Conservation (phyloP, 192 early-diverging fungal species). For the Coemansia sp. region DNA sequence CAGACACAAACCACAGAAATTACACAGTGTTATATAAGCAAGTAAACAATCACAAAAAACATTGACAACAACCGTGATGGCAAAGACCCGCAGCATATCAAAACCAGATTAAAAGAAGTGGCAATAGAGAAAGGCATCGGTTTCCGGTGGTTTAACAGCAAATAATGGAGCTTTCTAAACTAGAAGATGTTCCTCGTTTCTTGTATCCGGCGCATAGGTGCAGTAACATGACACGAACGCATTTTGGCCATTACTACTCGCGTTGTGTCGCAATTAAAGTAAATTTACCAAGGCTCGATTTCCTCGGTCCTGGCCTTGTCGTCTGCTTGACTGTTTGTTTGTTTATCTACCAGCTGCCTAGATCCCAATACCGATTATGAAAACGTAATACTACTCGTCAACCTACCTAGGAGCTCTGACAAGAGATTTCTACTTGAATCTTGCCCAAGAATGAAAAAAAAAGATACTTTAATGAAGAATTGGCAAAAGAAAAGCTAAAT, state of each 20-base stretch:
- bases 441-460: background rate
- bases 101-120: no score
- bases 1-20: background rate
- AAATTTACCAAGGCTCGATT: background rate
- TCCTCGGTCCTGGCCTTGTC: background rate
- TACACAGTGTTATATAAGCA: background rate
- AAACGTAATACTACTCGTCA: background rate
- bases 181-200: background rate
- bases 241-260: background rate
- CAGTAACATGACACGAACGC: background rate
- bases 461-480: background rate
- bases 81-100: background rate
- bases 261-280: background rate
- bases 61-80: background rate
- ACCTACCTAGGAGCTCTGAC: background rate
- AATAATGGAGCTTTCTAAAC: no score
- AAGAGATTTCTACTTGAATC: background rate
- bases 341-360: background rate
- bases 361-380: background rate
- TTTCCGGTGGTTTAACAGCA: no score
- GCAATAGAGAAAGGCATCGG: no score
- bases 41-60: background rate
- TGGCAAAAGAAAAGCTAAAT: background rate
- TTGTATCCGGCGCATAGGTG: background rate
- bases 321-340: background rate